These are phyloP conservation scores for Penicillium longicatenatum DNA, from an alignment of 495 filamentous ascomycete species.

Conservation along the genomic window DNA sequence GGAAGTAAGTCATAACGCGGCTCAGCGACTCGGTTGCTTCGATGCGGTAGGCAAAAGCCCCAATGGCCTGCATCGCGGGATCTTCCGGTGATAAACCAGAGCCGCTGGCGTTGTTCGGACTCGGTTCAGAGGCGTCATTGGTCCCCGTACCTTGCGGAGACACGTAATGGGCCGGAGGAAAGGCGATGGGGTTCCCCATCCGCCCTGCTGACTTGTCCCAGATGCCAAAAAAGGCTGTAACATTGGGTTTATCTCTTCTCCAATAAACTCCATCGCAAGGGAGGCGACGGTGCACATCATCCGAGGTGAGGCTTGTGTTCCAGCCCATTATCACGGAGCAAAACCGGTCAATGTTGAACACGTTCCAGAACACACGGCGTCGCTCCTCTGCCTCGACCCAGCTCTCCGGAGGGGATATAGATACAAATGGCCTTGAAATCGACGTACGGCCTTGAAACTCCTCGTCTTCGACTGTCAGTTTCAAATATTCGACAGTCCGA, in stretches of 20 bases:
- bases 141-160: too few relatives aligned
- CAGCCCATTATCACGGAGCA: constrained; percentile 33
- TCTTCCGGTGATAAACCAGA: not conserved
- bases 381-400: constrained; percentile 55
- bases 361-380: constrained; percentile 53
- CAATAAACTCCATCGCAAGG: constrained; percentile 30
- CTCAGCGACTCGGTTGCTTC: constrained; percentile 29
- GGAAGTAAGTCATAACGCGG: constrained; percentile 13
- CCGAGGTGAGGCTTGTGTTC: constrained; percentile 36
- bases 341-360: constrained; percentile 32
- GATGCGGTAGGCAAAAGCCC: constrained; percentile 16
- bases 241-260: constrained; percentile 30
- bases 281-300: constrained; percentile 17
- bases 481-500: constrained; percentile 27
- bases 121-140: too few relatives aligned
- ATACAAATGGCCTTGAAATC: constrained; percentile 34
- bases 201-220: constrained; percentile 36
- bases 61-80: not conserved
- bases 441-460: constrained; percentile 16
- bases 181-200: constrained; percentile 13
- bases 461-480: constrained; percentile 27
- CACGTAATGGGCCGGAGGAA: constrained; percentile 29
- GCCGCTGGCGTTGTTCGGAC: too few relatives aligned
- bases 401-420: constrained; percentile 25
- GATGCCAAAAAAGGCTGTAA: constrained; percentile 44